Base-by-base conservation (phyloP, 352 stramenopile genomes). In the Phytopythium mirpurense region DNA sequence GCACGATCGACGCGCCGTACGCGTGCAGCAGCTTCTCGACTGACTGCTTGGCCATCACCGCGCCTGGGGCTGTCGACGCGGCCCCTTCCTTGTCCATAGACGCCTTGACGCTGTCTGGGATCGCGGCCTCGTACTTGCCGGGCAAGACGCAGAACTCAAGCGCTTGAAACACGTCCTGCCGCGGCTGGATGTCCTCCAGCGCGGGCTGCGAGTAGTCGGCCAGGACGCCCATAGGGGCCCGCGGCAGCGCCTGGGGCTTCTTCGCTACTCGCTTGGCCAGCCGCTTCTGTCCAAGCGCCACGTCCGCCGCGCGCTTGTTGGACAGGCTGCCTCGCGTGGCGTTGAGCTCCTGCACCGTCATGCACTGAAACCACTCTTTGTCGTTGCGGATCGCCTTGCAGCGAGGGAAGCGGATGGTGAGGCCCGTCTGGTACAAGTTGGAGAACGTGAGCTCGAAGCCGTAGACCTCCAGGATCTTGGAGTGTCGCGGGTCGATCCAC, bases 371-470 rank as follows among this genome's bases (percentile, higher is more conserved):
- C 82, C 84, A 94, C 32, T 74, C 62, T 59, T 93, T 94, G 41
- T 94, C 82, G 46, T 84, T 83, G 11, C 84, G 80, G 35, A 94
- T 87, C 7, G 82, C 68, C 57, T 94, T 91, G 54, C 76, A 86
- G 4, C 84, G 78, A 21, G 84, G 82, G 42, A 93, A 94, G 9
- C 84, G 82, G 29, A 94, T 69, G 1, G 84, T 94, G 27, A 94
- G 59, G 1, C 80, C 80, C 15, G 84, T 91, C 37, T 90, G 73
- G 54, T 93, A 94, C 16, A 90, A 56, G 21, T 74, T 87, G 31
- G 84, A 79, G 55, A 83, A 91, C 38, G 84, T 89, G 29, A 94
- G 57, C 55, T 94, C 84, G 58, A 94, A 94, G 11, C 84, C 84
- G 37, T 90, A 94, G 8, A 94, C 74, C 63, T 94, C 82, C 15